Percentiles rank a stretch among this genome's conserved stretches.
These are phyloP conservation scores for Calycina herbarum DNA, from an alignment of 2,329 filamentous ascomycete genomes.

Conservation along the genomic window DNA sequence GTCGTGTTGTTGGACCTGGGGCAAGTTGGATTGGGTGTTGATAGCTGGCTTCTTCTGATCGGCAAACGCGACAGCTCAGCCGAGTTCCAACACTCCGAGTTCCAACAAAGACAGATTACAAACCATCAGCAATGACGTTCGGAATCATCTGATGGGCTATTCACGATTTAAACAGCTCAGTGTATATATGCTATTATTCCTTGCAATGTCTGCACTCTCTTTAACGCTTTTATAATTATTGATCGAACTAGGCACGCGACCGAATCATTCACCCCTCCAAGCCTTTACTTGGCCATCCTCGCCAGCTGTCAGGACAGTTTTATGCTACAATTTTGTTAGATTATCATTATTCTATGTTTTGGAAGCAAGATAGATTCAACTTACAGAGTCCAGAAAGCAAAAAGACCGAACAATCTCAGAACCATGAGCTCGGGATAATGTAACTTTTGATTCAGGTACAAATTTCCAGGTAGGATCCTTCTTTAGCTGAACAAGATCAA, in stretches of 20 bases:
- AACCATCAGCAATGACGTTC: background rate
- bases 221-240: background rate
- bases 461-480: conserved; percentile 55
- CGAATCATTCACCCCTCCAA: conserved; percentile 37
- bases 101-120: conserved; percentile 8
- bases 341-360: background rate
- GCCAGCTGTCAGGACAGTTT: conserved; percentile 41
- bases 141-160: background rate
- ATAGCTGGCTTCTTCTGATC: conserved; percentile 31
- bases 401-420: conserved; percentile 64
- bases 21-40: conserved; percentile 13
- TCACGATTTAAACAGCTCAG: background rate
- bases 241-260: background rate
- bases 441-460: conserved; percentile 55
- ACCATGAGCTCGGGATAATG: conserved; percentile 62
- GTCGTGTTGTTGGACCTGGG: conserved; percentile 11
- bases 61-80: conserved; percentile 1
- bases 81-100: background rate
- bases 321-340: conserved; percentile 28
- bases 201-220: background rate
- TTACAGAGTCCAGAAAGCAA: conserved; percentile 60
- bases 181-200: background rate
- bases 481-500: conserved; percentile 61
- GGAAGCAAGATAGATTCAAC: conserved; percentile 14
- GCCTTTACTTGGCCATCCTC: conserved; percentile 44